Evolutionary conservation across 2,329 filamentous ascomycete species (phyloP), one percentile per base, ranked within the genome.

Genomic region (Fusarium falciforme): DNA sequence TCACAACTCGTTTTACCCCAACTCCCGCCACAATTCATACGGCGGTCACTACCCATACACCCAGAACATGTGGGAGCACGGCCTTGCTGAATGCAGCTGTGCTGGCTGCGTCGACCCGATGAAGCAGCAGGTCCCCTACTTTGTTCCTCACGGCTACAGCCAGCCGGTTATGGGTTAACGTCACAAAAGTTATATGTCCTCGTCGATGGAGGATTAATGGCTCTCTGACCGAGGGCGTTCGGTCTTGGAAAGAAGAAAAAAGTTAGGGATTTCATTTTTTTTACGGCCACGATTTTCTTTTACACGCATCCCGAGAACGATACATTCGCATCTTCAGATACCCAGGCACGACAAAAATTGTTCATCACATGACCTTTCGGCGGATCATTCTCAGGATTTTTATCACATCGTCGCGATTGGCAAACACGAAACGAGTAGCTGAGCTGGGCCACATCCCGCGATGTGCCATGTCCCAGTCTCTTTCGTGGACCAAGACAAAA

Each of bases 131-230:
- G 77, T 81, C 5, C 79, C 83, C 1, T 90, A 89, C 79, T 88
- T 90, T 68, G 80, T 83, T 58, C 77, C 84, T 25, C 85, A 87
- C 62, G 81, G 80, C 47, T 90, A 89, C 65, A 84, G 86, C 31
- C 89, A 90, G 77, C 82, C 89, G 16, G 89, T 90, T 17, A 86
- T 90, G 79, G 88, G 89, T 62, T 89, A 78, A 84, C 29, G 63
- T 68, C 69, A 64, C 69, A 76, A 71, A 72, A 61, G 40, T 65
- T 49, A 64, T 31, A 64, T 62, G n/a, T 60, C 58, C 55, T 62
- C 52, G 27, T 44, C 29, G n/a, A 17, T 25, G 22, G 69, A 66
- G 61, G 55, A 58, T 61, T 72, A 76, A 79, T 78, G 67, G 71
- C 68, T 68, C 71, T 59, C 42, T 8, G 52, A 61, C 62, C 29